Percentiles rank a stretch among this genome's conserved stretches.
Evolutionary conservation across 345 rosid species (phyloP).

Genomic region (Erucastrum elatum): DNA sequence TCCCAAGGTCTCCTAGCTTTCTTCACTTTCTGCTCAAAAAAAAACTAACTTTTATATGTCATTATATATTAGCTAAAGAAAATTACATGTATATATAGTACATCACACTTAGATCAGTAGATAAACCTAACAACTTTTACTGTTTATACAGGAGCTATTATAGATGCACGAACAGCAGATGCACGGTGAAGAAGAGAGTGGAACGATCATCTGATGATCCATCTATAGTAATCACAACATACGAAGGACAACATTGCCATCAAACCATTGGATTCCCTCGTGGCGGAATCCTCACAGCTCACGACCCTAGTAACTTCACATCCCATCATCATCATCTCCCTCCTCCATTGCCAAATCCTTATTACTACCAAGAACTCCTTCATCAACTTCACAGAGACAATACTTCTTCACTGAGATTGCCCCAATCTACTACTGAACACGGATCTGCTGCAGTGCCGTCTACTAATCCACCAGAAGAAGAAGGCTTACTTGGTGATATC

Average conservation of each 20-base stretch:
- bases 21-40: neutral
- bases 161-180: slow-evolving; percentile 85
- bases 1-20: slow-evolving; percentile 58
- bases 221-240: slow-evolving; percentile 76
- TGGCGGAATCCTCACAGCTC: slow-evolving; percentile 58
- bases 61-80: neutral
- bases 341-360: slow-evolving; percentile 39
- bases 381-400: slow-evolving; percentile 47
- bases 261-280: slow-evolving; percentile 74
- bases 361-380: slow-evolving; percentile 47
- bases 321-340: slow-evolving; percentile 45
- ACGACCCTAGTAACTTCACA: slow-evolving; percentile 49
- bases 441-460: slow-evolving; percentile 15
- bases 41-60: neutral
- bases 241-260: slow-evolving; percentile 98
- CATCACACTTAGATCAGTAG: neutral
- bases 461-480: slow-evolving; percentile 48
- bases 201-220: slow-evolving; percentile 91
- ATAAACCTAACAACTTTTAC: neutral
- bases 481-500: slow-evolving; percentile 85
- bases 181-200: slow-evolving; percentile 95
- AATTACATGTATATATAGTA: neutral
- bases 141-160: slow-evolving; percentile 78
- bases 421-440: slow-evolving; percentile 24
- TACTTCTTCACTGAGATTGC: slow-evolving; percentile 33